Percentiles rank a stretch among this genome's conserved stretches.
Conservation (phyloP, 129 eudicot species). For the Escallonia rubra region DNA sequence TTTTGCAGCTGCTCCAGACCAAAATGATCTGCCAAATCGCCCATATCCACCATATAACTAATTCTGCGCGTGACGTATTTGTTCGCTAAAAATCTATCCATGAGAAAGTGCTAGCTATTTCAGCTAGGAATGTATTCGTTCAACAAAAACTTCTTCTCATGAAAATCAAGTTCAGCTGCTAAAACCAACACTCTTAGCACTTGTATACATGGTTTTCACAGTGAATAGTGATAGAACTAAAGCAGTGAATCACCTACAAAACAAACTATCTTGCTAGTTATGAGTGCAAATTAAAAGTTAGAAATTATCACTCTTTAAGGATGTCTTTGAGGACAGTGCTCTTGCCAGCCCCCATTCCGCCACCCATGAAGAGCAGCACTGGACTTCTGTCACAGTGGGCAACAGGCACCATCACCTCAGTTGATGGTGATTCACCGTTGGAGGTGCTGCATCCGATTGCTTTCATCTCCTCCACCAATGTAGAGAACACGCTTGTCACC, state of each 20-base stretch:
- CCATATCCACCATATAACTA: neutral
- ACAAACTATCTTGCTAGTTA: too few relatives aligned
- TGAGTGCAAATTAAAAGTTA: neutral
- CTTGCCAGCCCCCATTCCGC: constrained; percentile 99
- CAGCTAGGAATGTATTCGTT: too few relatives aligned
- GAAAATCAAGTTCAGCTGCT: too few relatives aligned
- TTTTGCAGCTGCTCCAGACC: constrained; percentile 67
- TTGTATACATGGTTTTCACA: too few relatives aligned
- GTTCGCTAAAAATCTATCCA: too few relatives aligned
- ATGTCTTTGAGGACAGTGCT: constrained; percentile 98
- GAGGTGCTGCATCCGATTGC: constrained; percentile 38
- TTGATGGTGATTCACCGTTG: constrained; percentile 14
- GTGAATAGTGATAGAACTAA: too few relatives aligned
- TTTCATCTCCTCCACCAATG: constrained; percentile 73
- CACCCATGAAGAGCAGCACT: constrained; percentile 94
- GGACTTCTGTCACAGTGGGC: constrained; percentile 73
- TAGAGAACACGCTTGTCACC: constrained; percentile 60
- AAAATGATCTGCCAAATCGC: constrained; percentile 57
- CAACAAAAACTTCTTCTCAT: too few relatives aligned
- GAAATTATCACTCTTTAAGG: constrained; percentile 55
- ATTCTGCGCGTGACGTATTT: too few relatives aligned
- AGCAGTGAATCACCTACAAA: too few relatives aligned
- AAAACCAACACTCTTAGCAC: too few relatives aligned
- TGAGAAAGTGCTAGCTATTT: too few relatives aligned
- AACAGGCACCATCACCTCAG: constrained; percentile 58